These are phyloP conservation scores for Talaromyces pinophilus DNA, from an alignment of 2,329 filamentous ascomycete genomes.

Conservation along the genomic window DNA sequence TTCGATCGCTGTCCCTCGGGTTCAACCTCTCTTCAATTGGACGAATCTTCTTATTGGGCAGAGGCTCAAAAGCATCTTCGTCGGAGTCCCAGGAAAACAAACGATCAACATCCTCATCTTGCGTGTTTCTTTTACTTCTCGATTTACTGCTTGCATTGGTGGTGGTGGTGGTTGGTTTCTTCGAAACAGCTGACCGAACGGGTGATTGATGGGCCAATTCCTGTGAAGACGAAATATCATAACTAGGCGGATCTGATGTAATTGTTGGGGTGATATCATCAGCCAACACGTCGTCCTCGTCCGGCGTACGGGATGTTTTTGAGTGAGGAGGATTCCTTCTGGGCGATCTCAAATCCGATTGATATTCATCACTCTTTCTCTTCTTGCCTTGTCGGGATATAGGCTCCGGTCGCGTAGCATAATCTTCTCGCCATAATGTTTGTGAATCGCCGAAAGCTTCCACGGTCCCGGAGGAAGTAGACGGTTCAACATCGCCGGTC, in stretches of 20 bases:
- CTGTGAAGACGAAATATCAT: neutral
- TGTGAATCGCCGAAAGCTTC: slow-evolving; percentile 46
- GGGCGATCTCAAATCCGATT: slow-evolving; percentile 40
- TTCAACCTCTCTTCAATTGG: neutral
- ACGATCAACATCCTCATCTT: slow-evolving; percentile 20
- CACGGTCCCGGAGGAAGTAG: slow-evolving; percentile 40
- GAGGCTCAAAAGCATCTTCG: slow-evolving; percentile 30
- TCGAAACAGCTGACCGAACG: slow-evolving; percentile 19
- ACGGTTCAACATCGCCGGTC: slow-evolving; percentile 41
- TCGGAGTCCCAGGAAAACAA: slow-evolving; percentile 27
- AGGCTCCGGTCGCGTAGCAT: slow-evolving; percentile 41
- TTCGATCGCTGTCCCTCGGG: neutral
- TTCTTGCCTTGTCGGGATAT: slow-evolving; percentile 47
- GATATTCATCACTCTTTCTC: slow-evolving; percentile 52
- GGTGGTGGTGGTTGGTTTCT: slow-evolving; percentile 28
- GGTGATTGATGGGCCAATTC: slow-evolving; percentile 11
- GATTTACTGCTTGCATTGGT: slow-evolving; percentile 41
- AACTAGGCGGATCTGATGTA: neutral
- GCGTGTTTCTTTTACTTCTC: slow-evolving; percentile 26
- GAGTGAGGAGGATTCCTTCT: slow-evolving; percentile 32
- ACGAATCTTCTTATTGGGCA: neutral
- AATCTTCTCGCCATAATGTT: slow-evolving; percentile 48
- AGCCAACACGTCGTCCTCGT: slow-evolving; percentile 7
- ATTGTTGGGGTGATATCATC: neutral
- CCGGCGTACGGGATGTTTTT: slow-evolving; percentile 26